These are phyloP conservation scores for Hemerocallis citrina DNA, from an alignment of 106 monocot species.

Conservation along the genomic window DNA sequence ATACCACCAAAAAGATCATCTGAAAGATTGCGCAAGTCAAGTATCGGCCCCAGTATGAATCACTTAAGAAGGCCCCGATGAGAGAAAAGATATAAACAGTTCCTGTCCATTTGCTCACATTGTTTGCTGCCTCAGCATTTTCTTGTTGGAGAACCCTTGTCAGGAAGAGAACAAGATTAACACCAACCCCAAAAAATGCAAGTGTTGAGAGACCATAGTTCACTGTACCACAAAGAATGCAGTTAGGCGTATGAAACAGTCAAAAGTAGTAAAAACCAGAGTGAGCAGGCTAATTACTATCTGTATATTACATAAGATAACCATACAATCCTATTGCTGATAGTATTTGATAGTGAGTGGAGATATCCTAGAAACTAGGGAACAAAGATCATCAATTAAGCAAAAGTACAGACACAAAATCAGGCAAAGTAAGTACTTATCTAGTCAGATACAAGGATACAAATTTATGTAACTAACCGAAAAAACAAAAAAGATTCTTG, in stretches of 20 bases:
- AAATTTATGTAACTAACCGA: too few relatives aligned
- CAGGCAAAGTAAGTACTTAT: too few relatives aligned
- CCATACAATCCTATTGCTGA: not conserved
- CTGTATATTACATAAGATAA: too few relatives aligned
- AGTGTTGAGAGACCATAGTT: slow-evolving; percentile 63
- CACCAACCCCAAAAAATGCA: slow-evolving; percentile 77
- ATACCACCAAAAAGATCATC: slow-evolving; percentile 62
- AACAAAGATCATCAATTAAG: too few relatives aligned
- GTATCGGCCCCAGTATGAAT: slow-evolving; percentile 80
- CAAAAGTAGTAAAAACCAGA: not conserved
- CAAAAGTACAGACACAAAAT: too few relatives aligned
- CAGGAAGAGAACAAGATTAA: slow-evolving; percentile 73
- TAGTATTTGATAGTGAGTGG: not conserved
- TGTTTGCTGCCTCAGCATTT: slow-evolving; percentile 64
- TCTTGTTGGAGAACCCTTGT: slow-evolving; percentile 63
- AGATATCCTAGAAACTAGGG: too few relatives aligned
- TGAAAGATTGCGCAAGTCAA: slow-evolving; percentile 70
- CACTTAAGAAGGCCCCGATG: slow-evolving; percentile 73
- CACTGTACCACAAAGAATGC: slow-evolving; percentile 25
- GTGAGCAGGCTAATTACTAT: not conserved
- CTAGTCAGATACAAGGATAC: too few relatives aligned
- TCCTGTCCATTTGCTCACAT: slow-evolving; percentile 83
- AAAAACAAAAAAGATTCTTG: too few relatives aligned
- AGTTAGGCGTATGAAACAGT: not conserved
- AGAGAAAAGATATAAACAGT: slow-evolving; percentile 80